A percentile compares a stretch with the other conserved stretches of the same genome.
phyloP scores from a whole-genome alignment of 2,329 filamentous ascomycete genomes.

The Plectosphaerella plurivora region DNA sequence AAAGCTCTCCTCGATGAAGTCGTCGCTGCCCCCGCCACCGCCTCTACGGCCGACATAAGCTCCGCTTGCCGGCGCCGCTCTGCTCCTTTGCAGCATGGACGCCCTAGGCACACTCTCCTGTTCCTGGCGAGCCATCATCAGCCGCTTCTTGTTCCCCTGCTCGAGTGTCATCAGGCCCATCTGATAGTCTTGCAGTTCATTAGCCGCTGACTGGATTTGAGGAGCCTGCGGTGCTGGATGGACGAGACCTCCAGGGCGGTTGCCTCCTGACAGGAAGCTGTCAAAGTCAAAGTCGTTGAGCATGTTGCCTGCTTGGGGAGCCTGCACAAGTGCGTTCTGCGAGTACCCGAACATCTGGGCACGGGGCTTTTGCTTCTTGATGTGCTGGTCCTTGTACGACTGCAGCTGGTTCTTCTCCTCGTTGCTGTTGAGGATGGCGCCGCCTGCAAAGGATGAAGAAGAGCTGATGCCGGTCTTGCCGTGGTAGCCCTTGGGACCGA shows the following conservation, averaged over 20 bases:
- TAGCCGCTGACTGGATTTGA: too few relatives aligned
- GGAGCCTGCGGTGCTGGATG: too few relatives aligned
- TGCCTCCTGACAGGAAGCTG: too few relatives aligned
- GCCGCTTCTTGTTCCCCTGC: neutral
- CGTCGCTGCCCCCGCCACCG: neutral
- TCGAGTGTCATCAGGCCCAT: neutral
- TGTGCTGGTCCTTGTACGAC: conserved; percentile 21
- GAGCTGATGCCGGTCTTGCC: neutral
- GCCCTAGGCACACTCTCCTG: neutral
- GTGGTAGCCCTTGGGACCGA: conserved; percentile 26
- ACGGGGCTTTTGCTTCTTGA: conserved; percentile 19
- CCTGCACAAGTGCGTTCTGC: too few relatives aligned
- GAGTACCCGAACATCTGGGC: conserved; percentile 5
- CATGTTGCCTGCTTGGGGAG: too few relatives aligned
- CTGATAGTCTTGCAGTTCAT: neutral
- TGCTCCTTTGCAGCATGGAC: conserved; percentile 4
- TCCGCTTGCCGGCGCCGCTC: too few relatives aligned
- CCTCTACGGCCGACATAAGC: neutral
- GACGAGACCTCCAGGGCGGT: too few relatives aligned
- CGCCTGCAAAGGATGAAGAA: too few relatives aligned
- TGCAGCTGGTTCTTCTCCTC: conserved; percentile 30
- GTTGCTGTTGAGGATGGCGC: conserved; percentile 29
- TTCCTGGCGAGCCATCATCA: neutral
- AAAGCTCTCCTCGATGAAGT: conserved; percentile 7
- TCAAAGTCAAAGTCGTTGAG: too few relatives aligned